A percentile compares a stretch with the other conserved stretches of the same genome.
Evolutionary conservation across 306 rosid species (phyloP).

Genomic region (apple (Malus domestica)): ASM211411v1 NC_041800.1:18819233-18819732

Average conservation of each 20-base stretch:
- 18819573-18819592: conserved; percentile 61
- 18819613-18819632: conserved; percentile 71
- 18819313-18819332: conserved; percentile 41
- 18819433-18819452: conserved; percentile 43
- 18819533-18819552: conserved; percentile 50
- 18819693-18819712: conserved; percentile 86
- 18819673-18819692: conserved; percentile 88
- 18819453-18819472: conserved; percentile 30
- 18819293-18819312: conserved; percentile 43
- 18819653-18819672: conserved; percentile 85
- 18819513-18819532: conserved; percentile 38
- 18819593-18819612: conserved; percentile 89
- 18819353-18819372: conserved; percentile 48
- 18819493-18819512: conserved; percentile 49
- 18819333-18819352: conserved; percentile 47
- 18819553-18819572: conserved; percentile 63
- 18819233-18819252: conserved; percentile 29
- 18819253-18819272: conserved; percentile 71
- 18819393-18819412: conserved; percentile 47
- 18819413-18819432: conserved; percentile 40
- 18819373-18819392: conserved; percentile 54
- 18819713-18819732: conserved; percentile 77
- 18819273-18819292: conserved; percentile 31
- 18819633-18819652: conserved; percentile 92
- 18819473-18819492: conserved; percentile 43